Conservation (phyloP, 139 green algal species). For the Chlorella sp. region DNA sequence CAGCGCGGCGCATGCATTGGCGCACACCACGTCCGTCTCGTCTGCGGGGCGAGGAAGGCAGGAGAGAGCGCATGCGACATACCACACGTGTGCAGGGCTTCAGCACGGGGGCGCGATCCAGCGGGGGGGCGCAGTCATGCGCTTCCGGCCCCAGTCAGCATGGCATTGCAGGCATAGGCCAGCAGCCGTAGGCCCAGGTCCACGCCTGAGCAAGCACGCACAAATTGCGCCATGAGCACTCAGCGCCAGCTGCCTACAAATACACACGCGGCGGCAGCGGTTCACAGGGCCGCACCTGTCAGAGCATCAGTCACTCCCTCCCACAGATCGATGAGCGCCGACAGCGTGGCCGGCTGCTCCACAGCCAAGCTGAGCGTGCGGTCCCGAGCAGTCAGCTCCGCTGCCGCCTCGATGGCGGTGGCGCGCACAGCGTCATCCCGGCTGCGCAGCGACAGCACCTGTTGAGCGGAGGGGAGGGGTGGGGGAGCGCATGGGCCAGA, state of each 20-base stretch:
- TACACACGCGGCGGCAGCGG: no score
- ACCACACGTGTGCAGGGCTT: no score
- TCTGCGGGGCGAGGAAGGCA: background rate
- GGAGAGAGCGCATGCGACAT: background rate
- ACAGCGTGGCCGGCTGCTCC: background rate
- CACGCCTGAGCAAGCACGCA: background rate
- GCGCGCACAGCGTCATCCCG: constrained; percentile 33
- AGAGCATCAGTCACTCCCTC: constrained; percentile 27
- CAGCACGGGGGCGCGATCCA: no score
- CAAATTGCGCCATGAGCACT: no score
- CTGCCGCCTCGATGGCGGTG: constrained; percentile 10
- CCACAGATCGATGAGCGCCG: constrained; percentile 34
- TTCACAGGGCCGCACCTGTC: background rate
- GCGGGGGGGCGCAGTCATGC: no score
- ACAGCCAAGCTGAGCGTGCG: constrained; percentile 2
- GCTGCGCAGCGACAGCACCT: constrained; percentile 27
- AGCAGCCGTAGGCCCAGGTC: background rate
- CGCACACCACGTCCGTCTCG: constrained; percentile 38
- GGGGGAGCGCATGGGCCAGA: no score
- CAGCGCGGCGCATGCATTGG: constrained; percentile 25
- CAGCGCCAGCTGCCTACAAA: no score
- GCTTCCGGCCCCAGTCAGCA: no score
- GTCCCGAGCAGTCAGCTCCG: background rate
- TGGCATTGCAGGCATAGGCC: no score
- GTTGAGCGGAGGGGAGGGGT: background rate